phyloP scores from a whole-genome alignment of 441 rosid species.

The Capsella rubella region DNA sequence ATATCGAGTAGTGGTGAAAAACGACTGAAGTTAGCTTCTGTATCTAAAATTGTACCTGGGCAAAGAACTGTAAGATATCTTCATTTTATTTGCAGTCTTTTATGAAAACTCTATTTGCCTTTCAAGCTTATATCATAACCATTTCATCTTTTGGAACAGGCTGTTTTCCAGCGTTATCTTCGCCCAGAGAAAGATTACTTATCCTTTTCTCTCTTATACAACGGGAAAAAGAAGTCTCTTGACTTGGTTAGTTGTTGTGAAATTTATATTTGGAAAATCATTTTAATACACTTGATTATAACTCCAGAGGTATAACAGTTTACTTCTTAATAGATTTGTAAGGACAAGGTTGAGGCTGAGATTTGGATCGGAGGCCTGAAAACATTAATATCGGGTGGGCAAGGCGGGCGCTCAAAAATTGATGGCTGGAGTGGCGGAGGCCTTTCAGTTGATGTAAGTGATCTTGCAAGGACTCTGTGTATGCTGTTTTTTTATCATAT shows the following conservation, averaged over 20 bases:
- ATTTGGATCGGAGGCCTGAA: conserved; percentile 88
- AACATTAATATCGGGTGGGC: conserved; percentile 71
- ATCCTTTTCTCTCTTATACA: conserved; percentile 88
- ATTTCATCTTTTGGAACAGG: conserved; percentile 51
- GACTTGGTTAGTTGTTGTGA: conserved; percentile 80
- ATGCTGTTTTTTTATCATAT: neutral
- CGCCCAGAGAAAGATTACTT: conserved; percentile 89
- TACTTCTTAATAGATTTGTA: conserved; percentile 70
- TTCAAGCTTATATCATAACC: conserved; percentile 9
- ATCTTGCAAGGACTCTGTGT: conserved; percentile 20
- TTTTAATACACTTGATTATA: conserved; percentile 35
- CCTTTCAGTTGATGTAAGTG: conserved; percentile 80
- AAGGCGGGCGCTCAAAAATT: conserved; percentile 92
- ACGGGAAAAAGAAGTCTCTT: conserved; percentile 84
- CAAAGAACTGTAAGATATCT: conserved; percentile 91
- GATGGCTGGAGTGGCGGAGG: conserved; percentile 93
- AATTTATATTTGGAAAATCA: conserved; percentile 14
- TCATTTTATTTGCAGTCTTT: conserved; percentile 4
- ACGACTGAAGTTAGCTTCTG: conserved; percentile 79
- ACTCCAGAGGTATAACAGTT: conserved; percentile 38
- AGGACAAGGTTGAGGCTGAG: conserved; percentile 94
- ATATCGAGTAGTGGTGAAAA: conserved; percentile 84
- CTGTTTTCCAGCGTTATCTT: conserved; percentile 85
- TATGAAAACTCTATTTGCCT: neutral
- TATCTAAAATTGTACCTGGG: conserved; percentile 89